Base-by-base conservation (phyloP, 352 stramenopile species). In the Lagenidium sp. region DNA sequence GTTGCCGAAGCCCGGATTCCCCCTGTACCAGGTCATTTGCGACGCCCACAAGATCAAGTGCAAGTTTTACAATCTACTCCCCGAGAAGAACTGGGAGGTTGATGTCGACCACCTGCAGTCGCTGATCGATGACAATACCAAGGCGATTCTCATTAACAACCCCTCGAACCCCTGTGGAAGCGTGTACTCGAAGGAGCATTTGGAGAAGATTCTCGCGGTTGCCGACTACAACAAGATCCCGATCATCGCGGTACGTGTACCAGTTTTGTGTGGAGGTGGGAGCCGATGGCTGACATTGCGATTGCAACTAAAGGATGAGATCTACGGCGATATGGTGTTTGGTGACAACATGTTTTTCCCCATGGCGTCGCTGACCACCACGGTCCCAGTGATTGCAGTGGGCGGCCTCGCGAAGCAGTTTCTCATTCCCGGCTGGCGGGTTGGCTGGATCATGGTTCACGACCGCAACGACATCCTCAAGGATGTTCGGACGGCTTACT, bases 381-480 rank as follows among this genome's bases (percentile, higher is more conserved):
- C 67, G 10, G 83, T 95, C 1, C 84, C 84, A 1, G 70, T 96
- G 7, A 59, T 96, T 10, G 61, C 77, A 6, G 61, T 92, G 15
- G 66, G 81, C 32, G 85, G 85, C n/a, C 54, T 98, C 13, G 93
- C 91, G 11, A 98, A 98, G 65, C 90, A 98, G 50, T 98, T 96
- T 57, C 62, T 98, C 15, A 72, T 98, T 15, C 93, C 95, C 15
- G 95, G 95, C 23, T 98, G 93, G 89, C 79, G 95, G 44, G 71
- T 98, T 6, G 95, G 95, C 18, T 98, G 95, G 94, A 53, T 98
- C 36, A 75, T 96, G 40, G 87, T 98, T 42, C 84, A 98, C 50
- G 94, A 98, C 57, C 80, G 82, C 50, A 71, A 84, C 48, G 43
- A 82, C 29, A 47, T 84, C 20, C 40, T 91, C 19, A 69, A 74